Base-by-base conservation (phyloP, 108 stramenopile genomes). In the Chaetoceros muelleri region DNA sequence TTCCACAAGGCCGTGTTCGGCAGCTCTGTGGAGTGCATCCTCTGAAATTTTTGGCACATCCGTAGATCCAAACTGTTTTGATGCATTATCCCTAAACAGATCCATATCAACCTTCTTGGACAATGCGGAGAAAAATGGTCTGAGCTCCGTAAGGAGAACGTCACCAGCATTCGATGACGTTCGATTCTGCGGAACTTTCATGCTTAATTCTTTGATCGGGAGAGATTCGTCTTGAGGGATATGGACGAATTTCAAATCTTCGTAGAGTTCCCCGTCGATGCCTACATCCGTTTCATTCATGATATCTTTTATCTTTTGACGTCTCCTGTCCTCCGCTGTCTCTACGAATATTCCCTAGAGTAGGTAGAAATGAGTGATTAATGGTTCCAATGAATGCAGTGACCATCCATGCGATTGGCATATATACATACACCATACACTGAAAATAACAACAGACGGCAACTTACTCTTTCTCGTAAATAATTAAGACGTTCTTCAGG, bases 141-240 rank as follows among this genome's bases (percentile, higher is more conserved):
- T 84, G 24, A 82, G 52, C 46, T 75, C 75, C 0, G 57, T 53
- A 0, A 75, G 70, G 3, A 91, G 40, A 1, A 61, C 20, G 57
- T 91, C 89, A 1, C 84, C 84, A 10, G 60, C 45, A 50, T 54
- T 52, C 0, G 64, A 58, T 8, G 66, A 61, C 0, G 46, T 53
- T 0, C 66, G 52, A 1, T 57, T 47, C 1, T 2, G 53, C 13
- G 79, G 79, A 27, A 67, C 59, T 13, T n/a, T 55, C 1, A 82
- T 44, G 1, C 52, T 46, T 30, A 82, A 44, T 46, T 65, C 57
- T 48, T 57, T n/a, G 19, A 91, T 69, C 1, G 78, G 70, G 47
- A 77, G 72, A 2, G 79, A 56, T 17, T 68, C 68, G 59, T 91
- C 89, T n/a, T 80, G 69, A 19, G 89, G 89, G 21, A 87, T 40